Evolutionary conservation across 768 basidiomycete species (phyloP).

Genomic region (Dentipellis sp.): DNA sequence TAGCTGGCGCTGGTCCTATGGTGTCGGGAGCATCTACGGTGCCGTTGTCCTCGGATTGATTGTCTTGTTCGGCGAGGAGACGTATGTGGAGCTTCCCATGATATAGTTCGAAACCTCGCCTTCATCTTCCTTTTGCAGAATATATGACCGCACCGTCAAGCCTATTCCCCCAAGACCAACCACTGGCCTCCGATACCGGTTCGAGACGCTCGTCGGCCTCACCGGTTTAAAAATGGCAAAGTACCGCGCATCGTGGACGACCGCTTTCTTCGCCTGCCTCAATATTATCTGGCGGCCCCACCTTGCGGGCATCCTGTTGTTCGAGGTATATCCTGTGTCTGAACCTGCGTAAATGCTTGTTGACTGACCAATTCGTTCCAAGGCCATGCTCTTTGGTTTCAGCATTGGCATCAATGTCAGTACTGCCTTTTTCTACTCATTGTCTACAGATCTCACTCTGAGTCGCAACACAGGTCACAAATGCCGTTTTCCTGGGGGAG

Average conservation of each 20-base stretch:
- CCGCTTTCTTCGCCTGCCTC: conserved; percentile 34
- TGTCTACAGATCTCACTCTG: background rate
- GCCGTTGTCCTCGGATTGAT: conserved; percentile 47
- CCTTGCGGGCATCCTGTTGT: conserved; percentile 35
- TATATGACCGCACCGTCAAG: conserved; percentile 51
- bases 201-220: conserved; percentile 51
- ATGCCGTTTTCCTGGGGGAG: conserved; percentile 52
- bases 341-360: background rate
- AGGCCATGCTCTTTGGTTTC: conserved; percentile 56
- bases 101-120: background rate
- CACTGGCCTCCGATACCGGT: conserved; percentile 37
- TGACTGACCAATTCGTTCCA: background rate
- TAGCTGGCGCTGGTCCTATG: conserved; percentile 61
- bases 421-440: background rate
- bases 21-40: conserved; percentile 52
- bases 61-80: conserved; percentile 54
- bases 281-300: conserved; percentile 57
- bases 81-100: conserved; percentile 28
- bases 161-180: conserved; percentile 37
- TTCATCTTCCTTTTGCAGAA: conserved; percentile 24
- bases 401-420: conserved; percentile 52
- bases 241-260: conserved; percentile 41
- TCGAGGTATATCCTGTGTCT: conserved; percentile 43
- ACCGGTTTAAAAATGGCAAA: conserved; percentile 50
- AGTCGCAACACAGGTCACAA: conserved; percentile 40